phyloP scores from a whole-genome alignment of 2,329 filamentous ascomycete species.

The Fusarium pseudograminearum region DNA sequence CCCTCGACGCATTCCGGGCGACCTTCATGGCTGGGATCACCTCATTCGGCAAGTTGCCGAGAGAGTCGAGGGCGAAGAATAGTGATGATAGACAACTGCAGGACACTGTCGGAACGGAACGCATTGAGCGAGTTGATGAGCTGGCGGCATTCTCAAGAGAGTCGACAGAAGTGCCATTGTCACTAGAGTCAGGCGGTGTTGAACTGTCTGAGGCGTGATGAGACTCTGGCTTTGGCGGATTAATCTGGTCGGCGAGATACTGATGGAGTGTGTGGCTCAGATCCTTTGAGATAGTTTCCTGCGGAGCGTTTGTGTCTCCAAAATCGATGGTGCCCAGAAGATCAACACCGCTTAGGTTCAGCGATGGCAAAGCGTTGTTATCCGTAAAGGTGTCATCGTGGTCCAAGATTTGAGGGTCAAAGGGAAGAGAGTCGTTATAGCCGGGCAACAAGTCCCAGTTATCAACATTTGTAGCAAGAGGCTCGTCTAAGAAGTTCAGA shows the following conservation, averaged over 20 bases:
- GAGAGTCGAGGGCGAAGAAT: slow-evolving; percentile 63
- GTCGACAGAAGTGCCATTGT: slow-evolving; percentile 36
- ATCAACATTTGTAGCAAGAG: slow-evolving; percentile 47
- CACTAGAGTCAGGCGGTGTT: slow-evolving; percentile 41
- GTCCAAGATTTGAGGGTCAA: slow-evolving; percentile 34
- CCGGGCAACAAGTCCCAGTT: slow-evolving; percentile 55
- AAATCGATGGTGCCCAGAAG: slow-evolving; percentile 52
- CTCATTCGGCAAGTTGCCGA: slow-evolving; percentile 60
- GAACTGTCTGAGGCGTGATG: slow-evolving; percentile 35
- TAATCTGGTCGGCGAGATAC: slow-evolving; percentile 43
- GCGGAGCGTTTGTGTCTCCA: slow-evolving; percentile 47
- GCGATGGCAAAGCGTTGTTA: slow-evolving; percentile 15
- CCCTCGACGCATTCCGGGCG: slow-evolving; percentile 61
- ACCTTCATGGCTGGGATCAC: slow-evolving; percentile 61
- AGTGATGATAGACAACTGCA: slow-evolving; percentile 65
- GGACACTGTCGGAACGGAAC: slow-evolving; percentile 46
- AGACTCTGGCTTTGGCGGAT: slow-evolving; percentile 22
- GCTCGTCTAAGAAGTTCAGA: slow-evolving; percentile 53
- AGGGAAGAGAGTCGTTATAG: slow-evolving; percentile 35
- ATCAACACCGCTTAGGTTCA: slow-evolving; percentile 46
- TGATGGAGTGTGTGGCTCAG: slow-evolving; percentile 47
- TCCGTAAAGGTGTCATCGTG: slow-evolving; percentile 18
- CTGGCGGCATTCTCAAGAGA: slow-evolving; percentile 31
- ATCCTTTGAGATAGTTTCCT: slow-evolving; percentile 48
- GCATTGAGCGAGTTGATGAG: slow-evolving; percentile 26